Percentiles rank a stretch among this genome's conserved stretches.
phyloP scores from a whole-genome alignment of 208 protist species.

The Acanthamoeba polyphaga region DNA sequence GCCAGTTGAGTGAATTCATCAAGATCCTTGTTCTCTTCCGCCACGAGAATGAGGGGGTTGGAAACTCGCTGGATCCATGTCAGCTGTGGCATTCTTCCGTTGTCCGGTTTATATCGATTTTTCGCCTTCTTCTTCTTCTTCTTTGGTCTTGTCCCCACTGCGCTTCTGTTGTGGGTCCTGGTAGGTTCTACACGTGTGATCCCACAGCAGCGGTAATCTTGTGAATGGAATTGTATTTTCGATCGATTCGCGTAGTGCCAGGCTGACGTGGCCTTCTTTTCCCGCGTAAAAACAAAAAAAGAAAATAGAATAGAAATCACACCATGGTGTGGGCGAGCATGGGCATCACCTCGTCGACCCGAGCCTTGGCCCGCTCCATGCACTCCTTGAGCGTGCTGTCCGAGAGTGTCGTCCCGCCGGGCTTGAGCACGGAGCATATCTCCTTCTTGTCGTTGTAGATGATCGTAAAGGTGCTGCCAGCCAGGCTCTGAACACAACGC shows the following conservation, averaged over 20 bases:
- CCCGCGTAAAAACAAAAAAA: too few relatives aligned
- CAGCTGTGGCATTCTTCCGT: constrained; percentile 24
- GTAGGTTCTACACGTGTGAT: too few relatives aligned
- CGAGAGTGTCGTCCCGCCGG: background rate
- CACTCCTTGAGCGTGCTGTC: constrained; percentile 26
- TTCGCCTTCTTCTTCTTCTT: background rate
- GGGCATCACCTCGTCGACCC: constrained; percentile 39
- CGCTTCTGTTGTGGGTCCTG: too few relatives aligned
- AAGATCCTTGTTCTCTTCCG: constrained; percentile 51
- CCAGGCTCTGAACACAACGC: background rate
- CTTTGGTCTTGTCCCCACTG: too few relatives aligned
- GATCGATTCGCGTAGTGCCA: background rate
- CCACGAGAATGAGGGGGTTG: constrained; percentile 24
- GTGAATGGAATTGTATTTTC: background rate
- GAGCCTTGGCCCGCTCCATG: constrained; percentile 3
- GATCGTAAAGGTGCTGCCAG: constrained; percentile 14
- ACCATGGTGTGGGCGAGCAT: background rate
- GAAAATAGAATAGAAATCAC: too few relatives aligned
- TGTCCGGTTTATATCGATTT: background rate
- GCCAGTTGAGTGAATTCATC: constrained; percentile 27
- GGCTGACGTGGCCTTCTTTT: too few relatives aligned
- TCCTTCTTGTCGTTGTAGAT: constrained; percentile 43
- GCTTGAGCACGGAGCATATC: constrained; percentile 32
- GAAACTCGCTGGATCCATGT: constrained; percentile 49
- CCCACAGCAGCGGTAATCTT: background rate